A percentile compares a stretch with the other conserved stretches of the same genome.
These are phyloP conservation scores for Trichosporon ovoides DNA, from an alignment of 1,284 basidiomycete genomes.

Conservation along the genomic window DNA sequence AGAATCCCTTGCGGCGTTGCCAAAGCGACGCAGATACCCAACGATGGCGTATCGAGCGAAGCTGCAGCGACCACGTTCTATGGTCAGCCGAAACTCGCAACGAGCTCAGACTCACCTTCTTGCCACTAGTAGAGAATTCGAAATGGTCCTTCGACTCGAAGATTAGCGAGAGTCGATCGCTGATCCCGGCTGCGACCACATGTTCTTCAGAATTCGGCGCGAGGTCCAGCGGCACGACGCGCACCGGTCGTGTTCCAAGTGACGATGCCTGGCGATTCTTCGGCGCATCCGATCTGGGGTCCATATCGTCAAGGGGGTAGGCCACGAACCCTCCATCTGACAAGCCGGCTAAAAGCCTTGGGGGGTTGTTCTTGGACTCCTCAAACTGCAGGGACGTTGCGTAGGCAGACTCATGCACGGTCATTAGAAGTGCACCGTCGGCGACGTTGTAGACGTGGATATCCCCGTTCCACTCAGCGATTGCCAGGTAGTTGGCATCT, in stretches of 20 bases:
- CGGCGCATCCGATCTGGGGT: slow-evolving; percentile 12
- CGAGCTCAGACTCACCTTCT: slow-evolving; percentile 56
- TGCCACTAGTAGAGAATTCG: slow-evolving; percentile 63
- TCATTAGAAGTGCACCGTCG: slow-evolving; percentile 33
- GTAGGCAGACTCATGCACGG: slow-evolving; percentile 20
- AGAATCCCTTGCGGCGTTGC: slow-evolving; percentile 57
- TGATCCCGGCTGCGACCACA: slow-evolving; percentile 36
- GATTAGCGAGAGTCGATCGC: slow-evolving; percentile 41
- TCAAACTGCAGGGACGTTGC: slow-evolving; percentile 40
- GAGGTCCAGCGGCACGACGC: slow-evolving; percentile 9
- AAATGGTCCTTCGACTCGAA: slow-evolving; percentile 64
- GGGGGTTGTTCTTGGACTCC: slow-evolving; percentile 26
- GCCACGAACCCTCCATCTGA: slow-evolving; percentile 71
- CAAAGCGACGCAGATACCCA: slow-evolving; percentile 58
- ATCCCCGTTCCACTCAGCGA: slow-evolving; percentile 72
- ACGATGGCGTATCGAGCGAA: slow-evolving; percentile 53
- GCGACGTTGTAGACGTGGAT: slow-evolving; percentile 59
- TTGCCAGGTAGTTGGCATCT: slow-evolving; percentile 43
- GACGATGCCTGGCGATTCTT: slow-evolving; percentile 49
- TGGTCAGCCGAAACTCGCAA: neutral
- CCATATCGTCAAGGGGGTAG: slow-evolving; percentile 48
- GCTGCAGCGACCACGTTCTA: slow-evolving; percentile 62
- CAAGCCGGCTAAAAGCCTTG: slow-evolving; percentile 70
- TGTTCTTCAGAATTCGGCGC: slow-evolving; percentile 24
- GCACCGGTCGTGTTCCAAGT: slow-evolving; percentile 35